Percentiles rank a stretch among this genome's conserved stretches.
Conservation (phyloP, 768 basidiomycete genomes). For the Suillus tomentosus region DNA sequence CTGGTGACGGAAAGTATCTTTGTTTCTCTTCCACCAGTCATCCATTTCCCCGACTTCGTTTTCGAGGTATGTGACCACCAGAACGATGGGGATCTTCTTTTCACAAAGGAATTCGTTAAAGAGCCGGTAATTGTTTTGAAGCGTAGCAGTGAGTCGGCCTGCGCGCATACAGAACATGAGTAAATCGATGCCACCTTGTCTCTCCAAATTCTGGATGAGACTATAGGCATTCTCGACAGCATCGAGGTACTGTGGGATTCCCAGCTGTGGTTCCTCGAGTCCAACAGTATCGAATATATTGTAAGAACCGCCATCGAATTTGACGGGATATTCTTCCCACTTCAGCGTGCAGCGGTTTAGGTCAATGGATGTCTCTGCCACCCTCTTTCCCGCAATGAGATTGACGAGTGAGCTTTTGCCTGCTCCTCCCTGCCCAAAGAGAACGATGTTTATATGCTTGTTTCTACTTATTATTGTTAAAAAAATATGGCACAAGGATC, state of each 20-base stretch:
- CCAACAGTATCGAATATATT: slow-evolving; percentile 37
- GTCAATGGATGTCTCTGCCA: slow-evolving; percentile 30
- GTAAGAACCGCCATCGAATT: slow-evolving; percentile 24
- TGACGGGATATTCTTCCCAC: slow-evolving; percentile 28
- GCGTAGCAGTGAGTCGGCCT: slow-evolving; percentile 37
- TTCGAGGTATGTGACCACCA: slow-evolving; percentile 44
- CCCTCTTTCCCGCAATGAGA: slow-evolving; percentile 26
- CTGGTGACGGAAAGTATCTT: slow-evolving; percentile 29
- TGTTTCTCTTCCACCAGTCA: slow-evolving; percentile 42
- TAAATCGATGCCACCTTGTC: slow-evolving; percentile 38
- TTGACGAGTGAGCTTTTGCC: slow-evolving; percentile 36
- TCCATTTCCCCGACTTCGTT: slow-evolving; percentile 33
- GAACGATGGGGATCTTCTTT: slow-evolving; percentile 36
- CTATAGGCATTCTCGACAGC: slow-evolving; percentile 33
- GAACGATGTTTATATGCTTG: slow-evolving; percentile 34
- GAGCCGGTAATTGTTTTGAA: slow-evolving; percentile 40
- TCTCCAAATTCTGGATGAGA: slow-evolving; percentile 35
- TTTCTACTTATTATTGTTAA: neutral
- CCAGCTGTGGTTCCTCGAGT: slow-evolving; percentile 34
- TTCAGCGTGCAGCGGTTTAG: slow-evolving; percentile 40
- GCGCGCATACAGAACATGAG: slow-evolving; percentile 42
- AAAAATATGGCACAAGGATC: neutral
- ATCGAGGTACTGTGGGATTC: slow-evolving; percentile 25
- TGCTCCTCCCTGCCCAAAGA: slow-evolving; percentile 45
- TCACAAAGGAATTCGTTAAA: slow-evolving; percentile 43